Conservation (phyloP, 352 stramenopile genomes). For the Globisporangium spinosum region DNA sequence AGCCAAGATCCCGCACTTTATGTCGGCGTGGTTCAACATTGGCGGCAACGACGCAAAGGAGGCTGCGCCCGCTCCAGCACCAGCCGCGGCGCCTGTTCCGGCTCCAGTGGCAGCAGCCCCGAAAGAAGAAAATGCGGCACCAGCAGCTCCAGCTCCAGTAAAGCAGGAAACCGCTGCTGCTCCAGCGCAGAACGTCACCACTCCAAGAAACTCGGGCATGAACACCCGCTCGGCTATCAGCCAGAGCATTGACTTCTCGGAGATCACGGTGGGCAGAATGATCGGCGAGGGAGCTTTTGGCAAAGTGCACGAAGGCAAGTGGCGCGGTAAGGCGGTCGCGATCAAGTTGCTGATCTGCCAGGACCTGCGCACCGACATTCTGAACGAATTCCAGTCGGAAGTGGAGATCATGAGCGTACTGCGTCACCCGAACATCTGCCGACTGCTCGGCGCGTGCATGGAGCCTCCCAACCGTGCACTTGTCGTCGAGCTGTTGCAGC, state of each 20-base stretch:
- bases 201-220: conserved; percentile 3
- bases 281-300: conserved; percentile 68
- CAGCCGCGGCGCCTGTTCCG: conserved; percentile 7
- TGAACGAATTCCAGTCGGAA: conserved; percentile 67
- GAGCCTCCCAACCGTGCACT: conserved; percentile 92
- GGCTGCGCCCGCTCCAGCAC: conserved; percentile 19
- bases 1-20: conserved; percentile 69
- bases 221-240: conserved; percentile 27
- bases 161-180: neutral
- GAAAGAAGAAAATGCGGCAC: neutral
- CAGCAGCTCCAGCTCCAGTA: neutral
- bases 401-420: conserved; percentile 83
- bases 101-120: neutral
- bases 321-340: conserved; percentile 57
- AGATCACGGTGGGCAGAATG: conserved; percentile 55
- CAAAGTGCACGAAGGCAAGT: conserved; percentile 68
- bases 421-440: conserved; percentile 94
- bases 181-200: neutral
- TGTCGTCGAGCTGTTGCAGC: conserved; percentile 90
- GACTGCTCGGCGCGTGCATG: conserved; percentile 93
- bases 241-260: conserved; percentile 59
- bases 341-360: conserved; percentile 70
- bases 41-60: conserved; percentile 40
- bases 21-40: conserved; percentile 68
- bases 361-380: conserved; percentile 54